Conservation (phyloP, 257 asterid genomes). For the Solanum medicagineum region DNA sequence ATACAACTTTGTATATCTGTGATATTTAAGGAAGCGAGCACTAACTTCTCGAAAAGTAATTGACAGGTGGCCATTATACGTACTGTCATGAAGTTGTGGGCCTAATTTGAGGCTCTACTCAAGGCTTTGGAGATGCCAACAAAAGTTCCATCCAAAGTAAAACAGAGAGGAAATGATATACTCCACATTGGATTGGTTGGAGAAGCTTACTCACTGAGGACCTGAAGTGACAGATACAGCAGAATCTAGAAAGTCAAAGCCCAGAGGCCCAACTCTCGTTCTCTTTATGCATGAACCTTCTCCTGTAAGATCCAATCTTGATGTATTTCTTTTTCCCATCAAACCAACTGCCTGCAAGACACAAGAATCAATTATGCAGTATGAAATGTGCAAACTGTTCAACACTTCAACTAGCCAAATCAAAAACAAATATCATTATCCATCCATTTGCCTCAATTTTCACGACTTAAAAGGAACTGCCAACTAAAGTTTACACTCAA, state of each 20-base stretch:
- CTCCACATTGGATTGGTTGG: constrained; percentile 9
- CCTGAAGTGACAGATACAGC: constrained; percentile 72
- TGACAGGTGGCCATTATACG: not conserved
- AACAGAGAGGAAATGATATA: not conserved
- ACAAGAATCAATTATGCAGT: not conserved
- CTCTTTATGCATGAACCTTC: constrained; percentile 43
- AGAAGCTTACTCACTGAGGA: constrained; percentile 96
- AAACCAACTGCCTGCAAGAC: constrained; percentile 51
- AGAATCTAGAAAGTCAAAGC: constrained; percentile 83
- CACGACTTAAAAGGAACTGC: not conserved
- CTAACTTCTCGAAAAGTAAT: no score
- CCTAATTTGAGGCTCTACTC: not conserved
- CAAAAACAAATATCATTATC: not conserved
- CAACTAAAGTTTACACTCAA: not conserved
- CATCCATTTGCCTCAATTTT: not conserved
- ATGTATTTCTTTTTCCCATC: constrained; percentile 35
- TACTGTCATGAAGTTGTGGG: not conserved
- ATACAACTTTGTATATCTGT: not conserved
- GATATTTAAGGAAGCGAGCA: not conserved
- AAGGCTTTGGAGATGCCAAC: not conserved
- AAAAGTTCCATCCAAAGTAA: not conserved
- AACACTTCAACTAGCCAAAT: not conserved
- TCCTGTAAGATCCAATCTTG: constrained; percentile 70
- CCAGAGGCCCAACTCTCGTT: constrained; percentile 89
- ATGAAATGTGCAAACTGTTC: not conserved